Evolutionary conservation across 306 rosid species (phyloP).

Genomic region (Cyclanthera cordifolia): DNA sequence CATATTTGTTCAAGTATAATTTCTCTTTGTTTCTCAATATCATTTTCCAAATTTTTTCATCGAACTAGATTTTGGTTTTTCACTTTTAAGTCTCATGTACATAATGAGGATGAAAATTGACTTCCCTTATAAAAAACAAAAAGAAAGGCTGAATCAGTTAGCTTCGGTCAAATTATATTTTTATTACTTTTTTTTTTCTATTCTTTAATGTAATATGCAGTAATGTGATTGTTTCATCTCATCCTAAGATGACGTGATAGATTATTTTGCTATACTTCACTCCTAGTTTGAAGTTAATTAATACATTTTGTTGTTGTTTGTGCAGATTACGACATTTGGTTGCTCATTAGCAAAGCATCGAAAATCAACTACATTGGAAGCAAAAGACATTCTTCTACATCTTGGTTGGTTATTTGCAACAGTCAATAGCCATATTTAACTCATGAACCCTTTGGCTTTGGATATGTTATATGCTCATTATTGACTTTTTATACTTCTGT

Average conservation of each 20-base stretch:
- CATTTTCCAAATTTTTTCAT: background rate
- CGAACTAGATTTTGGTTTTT: background rate
- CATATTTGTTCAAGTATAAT: background rate
- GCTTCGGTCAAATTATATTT: too few species aligned
- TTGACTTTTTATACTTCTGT: conserved; percentile 14
- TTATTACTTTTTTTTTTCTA: background rate
- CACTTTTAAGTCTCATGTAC: background rate
- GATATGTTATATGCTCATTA: conserved; percentile 4
- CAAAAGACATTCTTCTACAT: conserved; percentile 86
- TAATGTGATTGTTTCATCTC: background rate
- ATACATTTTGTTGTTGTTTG: background rate
- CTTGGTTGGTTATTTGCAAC: conserved; percentile 49
- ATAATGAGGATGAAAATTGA: background rate
- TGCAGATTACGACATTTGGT: conserved; percentile 81
- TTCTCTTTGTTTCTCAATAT: background rate
- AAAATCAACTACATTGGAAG: conserved; percentile 71
- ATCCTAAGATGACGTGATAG: background rate
- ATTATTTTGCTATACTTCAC: background rate
- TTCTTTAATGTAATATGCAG: background rate
- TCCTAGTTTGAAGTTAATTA: background rate
- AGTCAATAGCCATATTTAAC: conserved; percentile 3
- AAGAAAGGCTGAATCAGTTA: background rate
- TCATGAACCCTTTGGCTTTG: background rate
- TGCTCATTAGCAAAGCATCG: conserved; percentile 91
- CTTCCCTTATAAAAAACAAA: background rate